phyloP scores from a whole-genome alignment of 2,329 filamentous ascomycete genomes.

The Bipolaris cookei region DNA sequence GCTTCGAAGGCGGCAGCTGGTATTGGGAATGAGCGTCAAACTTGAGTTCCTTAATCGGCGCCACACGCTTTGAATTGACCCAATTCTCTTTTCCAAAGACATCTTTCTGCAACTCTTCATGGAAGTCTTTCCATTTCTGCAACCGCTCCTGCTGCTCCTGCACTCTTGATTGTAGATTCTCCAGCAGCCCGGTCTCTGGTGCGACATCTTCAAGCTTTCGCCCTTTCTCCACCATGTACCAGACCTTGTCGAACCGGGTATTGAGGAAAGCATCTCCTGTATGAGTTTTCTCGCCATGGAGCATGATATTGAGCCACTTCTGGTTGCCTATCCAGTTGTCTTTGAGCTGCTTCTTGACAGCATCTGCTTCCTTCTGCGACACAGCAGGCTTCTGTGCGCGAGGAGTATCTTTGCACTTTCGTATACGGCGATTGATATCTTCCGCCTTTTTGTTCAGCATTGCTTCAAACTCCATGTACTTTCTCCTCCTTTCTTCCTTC shows the following conservation, averaged over 20 bases:
- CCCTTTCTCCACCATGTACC: slow-evolving; percentile 69
- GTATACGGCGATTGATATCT: slow-evolving; percentile 62
- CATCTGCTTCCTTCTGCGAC: slow-evolving; percentile 36
- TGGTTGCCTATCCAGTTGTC: slow-evolving; percentile 82
- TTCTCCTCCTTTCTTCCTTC: slow-evolving; percentile 65
- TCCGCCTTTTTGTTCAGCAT: slow-evolving; percentile 69
- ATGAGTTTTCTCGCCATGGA: slow-evolving; percentile 68
- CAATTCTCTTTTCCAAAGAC: not conserved
- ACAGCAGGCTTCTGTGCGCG: slow-evolving; percentile 39
- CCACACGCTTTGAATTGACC: slow-evolving; percentile 6
- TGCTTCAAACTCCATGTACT: slow-evolving; percentile 69
- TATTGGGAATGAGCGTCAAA: slow-evolving; percentile 45
- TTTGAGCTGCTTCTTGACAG: slow-evolving; percentile 65
- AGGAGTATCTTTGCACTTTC: slow-evolving; percentile 45
- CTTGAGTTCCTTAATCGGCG: slow-evolving; percentile 26
- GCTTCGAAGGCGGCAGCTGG: slow-evolving; percentile 31
- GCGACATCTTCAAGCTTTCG: slow-evolving; percentile 64
- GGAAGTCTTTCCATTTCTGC: slow-evolving; percentile 75
- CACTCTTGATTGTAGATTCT: slow-evolving; percentile 74
- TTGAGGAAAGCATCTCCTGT: slow-evolving; percentile 69
- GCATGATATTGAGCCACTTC: slow-evolving; percentile 73
- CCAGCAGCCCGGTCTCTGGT: slow-evolving; percentile 62
- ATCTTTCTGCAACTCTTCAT: slow-evolving; percentile 50
- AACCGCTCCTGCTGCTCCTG: slow-evolving; percentile 71
- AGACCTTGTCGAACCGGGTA: slow-evolving; percentile 72